Evolutionary conservation across 345 rosid species (phyloP), one percentile per base, ranked within the genome.

Genomic region (Dipteronia dyeriana): DNA sequence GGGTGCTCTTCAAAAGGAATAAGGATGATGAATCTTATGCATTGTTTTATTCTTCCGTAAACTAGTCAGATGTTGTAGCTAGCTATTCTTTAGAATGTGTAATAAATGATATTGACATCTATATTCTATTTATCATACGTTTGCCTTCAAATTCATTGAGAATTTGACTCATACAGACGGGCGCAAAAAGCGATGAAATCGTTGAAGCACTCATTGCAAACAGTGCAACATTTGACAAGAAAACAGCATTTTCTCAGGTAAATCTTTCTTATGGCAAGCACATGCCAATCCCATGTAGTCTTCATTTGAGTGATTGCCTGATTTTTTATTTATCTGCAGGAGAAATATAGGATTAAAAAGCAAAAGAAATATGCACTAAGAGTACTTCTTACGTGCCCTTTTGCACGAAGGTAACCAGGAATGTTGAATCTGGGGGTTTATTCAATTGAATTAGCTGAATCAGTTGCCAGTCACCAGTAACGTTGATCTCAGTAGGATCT

Each of bases 301-400:
- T 17, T 61, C 38, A 22, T 41, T 72, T 71, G 59, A 29, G 59
- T 51, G 64, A 2, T 51, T 10, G 64, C 51, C 70, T 80, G 64
- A 76, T 65, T 62, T 56, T 20, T n/a, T n/a, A 31, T 64, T 65
- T 71, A 2, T 83, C 25, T 78, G 74, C 83, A 96, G 99, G 99
- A 94, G 82, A 94, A 96, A 80, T 94, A 96, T 81, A 89, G 79
- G 87, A 80, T 87, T 76, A 96, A 89, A 79, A 96, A 94, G 82
- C 97, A 94, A 86, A 96, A 96, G 87, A 94, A 96, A 65, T 96
- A 96, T 87, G 97, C 98, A 3, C 98, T 97, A 57, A 90, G 78
- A 87, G 81, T n/a, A n/a, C n/a, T 94, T 83, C 71, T 92, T 20
- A 83, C 98, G 83, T 87, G 97, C 20, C 98, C 99, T 47, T 86